Conservation (phyloP, 2,329 filamentous ascomycete genomes). For the Cladosporium velox region DNA sequence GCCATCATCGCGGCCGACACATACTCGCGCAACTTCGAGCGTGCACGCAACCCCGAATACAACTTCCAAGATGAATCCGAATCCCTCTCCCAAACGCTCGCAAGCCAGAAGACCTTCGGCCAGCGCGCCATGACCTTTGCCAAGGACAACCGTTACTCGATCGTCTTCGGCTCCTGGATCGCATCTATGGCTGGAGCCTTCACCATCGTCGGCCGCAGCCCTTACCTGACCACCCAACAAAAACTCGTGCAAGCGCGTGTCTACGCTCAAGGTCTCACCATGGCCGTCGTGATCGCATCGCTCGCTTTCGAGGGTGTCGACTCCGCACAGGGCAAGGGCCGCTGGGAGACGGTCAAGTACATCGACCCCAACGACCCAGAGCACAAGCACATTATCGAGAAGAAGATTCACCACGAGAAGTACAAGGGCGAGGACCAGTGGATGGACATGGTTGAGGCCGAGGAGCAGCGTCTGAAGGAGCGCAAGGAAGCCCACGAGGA, state of each 20-base stretch:
- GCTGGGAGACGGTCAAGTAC: slow-evolving; percentile 83
- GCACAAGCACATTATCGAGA: slow-evolving; percentile 82
- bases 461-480: slow-evolving; percentile 64
- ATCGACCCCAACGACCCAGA: slow-evolving; percentile 78
- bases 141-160: slow-evolving; percentile 77
- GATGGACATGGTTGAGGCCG: slow-evolving; percentile 85
- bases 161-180: slow-evolving; percentile 81
- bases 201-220: slow-evolving; percentile 74
- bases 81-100: slow-evolving; percentile 57
- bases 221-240: slow-evolving; percentile 72
- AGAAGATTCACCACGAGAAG: slow-evolving; percentile 81
- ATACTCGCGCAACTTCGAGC: slow-evolving; percentile 71
- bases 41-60: slow-evolving; percentile 65
- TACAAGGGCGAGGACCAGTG: slow-evolving; percentile 91
- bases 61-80: slow-evolving; percentile 66
- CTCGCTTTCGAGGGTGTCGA: slow-evolving; percentile 83
- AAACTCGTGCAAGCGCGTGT: slow-evolving; percentile 94
- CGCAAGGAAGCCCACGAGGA: slow-evolving; percentile 46
- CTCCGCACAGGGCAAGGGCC: slow-evolving; percentile 70
- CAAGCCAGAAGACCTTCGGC: slow-evolving; percentile 56
- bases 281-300: slow-evolving; percentile 78
- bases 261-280: slow-evolving; percentile 85
- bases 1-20: slow-evolving; percentile 81
- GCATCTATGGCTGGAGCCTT: slow-evolving; percentile 76
- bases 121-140: slow-evolving; percentile 72